Base-by-base conservation (phyloP, 2,329 filamentous ascomycete genomes). In the Apiospora hydei region DNA sequence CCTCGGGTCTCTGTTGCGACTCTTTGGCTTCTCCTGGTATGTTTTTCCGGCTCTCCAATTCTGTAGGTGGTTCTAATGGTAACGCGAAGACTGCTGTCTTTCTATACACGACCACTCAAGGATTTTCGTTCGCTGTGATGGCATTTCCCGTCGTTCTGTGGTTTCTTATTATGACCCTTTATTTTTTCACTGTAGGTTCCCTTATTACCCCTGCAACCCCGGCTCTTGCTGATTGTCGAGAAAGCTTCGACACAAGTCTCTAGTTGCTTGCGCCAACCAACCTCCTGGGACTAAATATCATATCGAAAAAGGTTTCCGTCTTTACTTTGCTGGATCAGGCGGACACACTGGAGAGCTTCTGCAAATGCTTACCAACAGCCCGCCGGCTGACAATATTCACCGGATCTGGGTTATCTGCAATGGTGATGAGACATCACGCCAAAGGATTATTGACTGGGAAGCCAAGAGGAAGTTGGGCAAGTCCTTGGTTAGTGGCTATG, bases 331-430 rank as follows among this genome's bases (percentile, higher is more conserved):
- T 34, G 96, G 96, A 70, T 97, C 94, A 3, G 96, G 96, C 44
- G 96, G 96, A 0, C 96, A 99, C 83, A 98, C 96, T 0, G 92
- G 94, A 67, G 96, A 99, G 83, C 97, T 99, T 93, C 87, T 98
- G 74, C 91, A 92, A 78, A 93, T 98, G 85, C 89, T 99, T 77
- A 71, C 84, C 86, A 76, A 88, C 88, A 75, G 89, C 88, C 78
- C 85, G 85, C 72, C 82, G 83, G 51, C 86, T 85, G 70, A 80
- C 82, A 78, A 83, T 24, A 44, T 91, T 83, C 91, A 93, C 77
- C 89, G 96, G 38, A 96, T 94, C 41, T 99, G 97, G 81, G 84
- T 97, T 30, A 87, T 97, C 71, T 93, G 92, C 74, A 90, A 89
- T 1, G 95, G 93, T 0, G 96, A 99, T 79, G 82, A 80, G 11